Evolutionary conservation across 1,139 yeast species (phyloP).

Genomic region (Debaryomyces robertsiae): DNA sequence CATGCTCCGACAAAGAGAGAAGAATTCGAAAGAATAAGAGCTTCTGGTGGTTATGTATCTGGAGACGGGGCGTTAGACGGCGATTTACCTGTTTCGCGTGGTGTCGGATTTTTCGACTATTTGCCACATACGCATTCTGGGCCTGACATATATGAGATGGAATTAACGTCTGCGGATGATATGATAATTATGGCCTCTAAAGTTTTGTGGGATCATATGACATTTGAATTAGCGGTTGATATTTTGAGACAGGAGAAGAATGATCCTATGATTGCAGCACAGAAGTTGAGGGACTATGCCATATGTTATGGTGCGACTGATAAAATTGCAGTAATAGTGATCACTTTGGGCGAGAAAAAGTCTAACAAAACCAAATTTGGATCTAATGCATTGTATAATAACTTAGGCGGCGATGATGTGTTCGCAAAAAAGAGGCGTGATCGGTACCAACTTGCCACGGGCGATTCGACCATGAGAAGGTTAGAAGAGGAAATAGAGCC

Average conservation of each 20-base stretch:
- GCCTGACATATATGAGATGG: constrained; percentile 70
- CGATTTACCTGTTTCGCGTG: constrained; percentile 79
- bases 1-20: constrained; percentile 82
- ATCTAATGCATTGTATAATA: constrained; percentile 36
- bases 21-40: constrained; percentile 86
- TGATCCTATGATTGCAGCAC: constrained; percentile 92
- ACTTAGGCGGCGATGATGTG: constrained; percentile 47
- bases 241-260: constrained; percentile 79
- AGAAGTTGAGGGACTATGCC: constrained; percentile 90
- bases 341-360: constrained; percentile 58
- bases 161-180: constrained; percentile 73
- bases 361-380: constrained; percentile 31
- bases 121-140: constrained; percentile 90
- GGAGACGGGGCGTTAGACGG: constrained; percentile 88
- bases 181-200: constrained; percentile 84
- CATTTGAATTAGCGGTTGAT: constrained; percentile 87
- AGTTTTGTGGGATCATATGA: constrained; percentile 82
- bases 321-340: constrained; percentile 80
- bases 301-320: constrained; percentile 87
- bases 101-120: constrained; percentile 85
- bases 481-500: constrained; percentile 92
- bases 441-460: constrained; percentile 52
- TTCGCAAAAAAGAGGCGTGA: constrained; percentile 56
- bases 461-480: constrained; percentile 80
- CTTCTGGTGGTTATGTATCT: constrained; percentile 88